A percentile compares a stretch with the other conserved stretches of the same genome.
Conservation (phyloP, 768 basidiomycete genomes). For the Leucogyrophana mollusca region DNA sequence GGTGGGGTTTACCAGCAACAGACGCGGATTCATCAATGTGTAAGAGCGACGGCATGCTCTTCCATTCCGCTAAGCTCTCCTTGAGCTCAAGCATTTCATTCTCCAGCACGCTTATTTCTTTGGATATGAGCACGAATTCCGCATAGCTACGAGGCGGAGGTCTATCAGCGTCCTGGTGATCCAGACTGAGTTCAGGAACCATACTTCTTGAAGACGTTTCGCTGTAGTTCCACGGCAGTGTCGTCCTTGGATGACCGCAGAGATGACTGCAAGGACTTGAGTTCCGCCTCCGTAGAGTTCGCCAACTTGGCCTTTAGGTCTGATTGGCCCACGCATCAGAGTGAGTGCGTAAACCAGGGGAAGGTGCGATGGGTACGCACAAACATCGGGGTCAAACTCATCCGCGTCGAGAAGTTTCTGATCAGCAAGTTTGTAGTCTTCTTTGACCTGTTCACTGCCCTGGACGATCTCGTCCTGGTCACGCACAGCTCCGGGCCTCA, state of each 20-base stretch:
- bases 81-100: conserved; percentile 98
- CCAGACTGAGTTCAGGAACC: conserved; percentile 11
- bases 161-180: not conserved
- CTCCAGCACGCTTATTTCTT: conserved; percentile 94
- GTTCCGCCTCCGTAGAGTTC: conserved; percentile 85
- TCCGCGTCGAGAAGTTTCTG: conserved; percentile 68
- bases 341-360: conserved; percentile 8
- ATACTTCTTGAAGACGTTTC: conserved; percentile 93
- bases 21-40: conserved; percentile 84
- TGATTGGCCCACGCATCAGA: conserved; percentile 24
- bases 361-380: conserved; percentile 45
- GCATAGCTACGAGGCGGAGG: conserved; percentile 66
- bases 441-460: conserved; percentile 35
- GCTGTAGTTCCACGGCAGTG: conserved; percentile 79
- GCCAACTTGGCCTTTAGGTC: conserved; percentile 83
- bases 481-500: conserved; percentile 33
- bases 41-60: conserved; percentile 89
- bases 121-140: conserved; percentile 94
- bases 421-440: conserved; percentile 63
- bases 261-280: conserved; percentile 74
- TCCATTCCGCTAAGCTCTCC: conserved; percentile 92
- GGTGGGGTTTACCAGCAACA: conserved; percentile 41
- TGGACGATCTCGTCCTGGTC: conserved; percentile 51
- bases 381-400: conserved; percentile 85
- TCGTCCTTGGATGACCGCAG: conserved; percentile 68